Conservation (phyloP, 768 basidiomycete genomes). For the Tephrocybe sp. region DNA sequence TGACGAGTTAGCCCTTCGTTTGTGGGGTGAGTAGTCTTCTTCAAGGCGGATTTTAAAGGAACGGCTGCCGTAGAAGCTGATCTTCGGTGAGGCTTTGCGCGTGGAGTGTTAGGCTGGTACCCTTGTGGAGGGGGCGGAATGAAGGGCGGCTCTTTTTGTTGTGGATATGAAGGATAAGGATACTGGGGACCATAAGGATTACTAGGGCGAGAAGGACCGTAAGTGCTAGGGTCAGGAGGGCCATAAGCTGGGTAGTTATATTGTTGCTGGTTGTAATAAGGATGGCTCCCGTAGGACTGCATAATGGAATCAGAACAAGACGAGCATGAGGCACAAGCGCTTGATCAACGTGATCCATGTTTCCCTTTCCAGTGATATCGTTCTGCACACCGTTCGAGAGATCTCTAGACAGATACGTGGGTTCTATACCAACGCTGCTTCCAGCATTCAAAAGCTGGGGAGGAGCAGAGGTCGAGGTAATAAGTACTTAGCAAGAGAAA, state of each 20-base stretch:
- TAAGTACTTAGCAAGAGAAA: no score
- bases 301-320: conserved; percentile 18
- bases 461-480: neutral
- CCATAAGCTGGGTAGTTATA: conserved; percentile 39
- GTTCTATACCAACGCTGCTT: neutral
- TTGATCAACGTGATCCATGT: conserved; percentile 25
- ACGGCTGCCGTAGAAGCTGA: conserved; percentile 23
- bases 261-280: conserved; percentile 42
- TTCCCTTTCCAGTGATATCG: conserved; percentile 30
- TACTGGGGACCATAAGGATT: conserved; percentile 26
- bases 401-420: no score
- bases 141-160: conserved; percentile 18
- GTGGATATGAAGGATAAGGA: conserved; percentile 23
- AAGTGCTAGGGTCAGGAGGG: conserved; percentile 31
- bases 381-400: neutral
- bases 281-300: conserved; percentile 37
- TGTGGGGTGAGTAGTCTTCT: conserved; percentile 33
- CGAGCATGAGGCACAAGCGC: conserved; percentile 10
- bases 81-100: conserved; percentile 32
- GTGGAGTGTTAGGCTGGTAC: conserved; percentile 19
- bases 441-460: neutral
- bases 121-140: conserved; percentile 14
- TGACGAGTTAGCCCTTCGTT: conserved; percentile 22
- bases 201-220: no score
- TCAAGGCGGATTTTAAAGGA: conserved; percentile 57